Percentiles rank a stretch among this genome's conserved stretches.
phyloP scores from a whole-genome alignment of 371 early-diverging fungal species.

The Haplosporangium sp. region DNA sequence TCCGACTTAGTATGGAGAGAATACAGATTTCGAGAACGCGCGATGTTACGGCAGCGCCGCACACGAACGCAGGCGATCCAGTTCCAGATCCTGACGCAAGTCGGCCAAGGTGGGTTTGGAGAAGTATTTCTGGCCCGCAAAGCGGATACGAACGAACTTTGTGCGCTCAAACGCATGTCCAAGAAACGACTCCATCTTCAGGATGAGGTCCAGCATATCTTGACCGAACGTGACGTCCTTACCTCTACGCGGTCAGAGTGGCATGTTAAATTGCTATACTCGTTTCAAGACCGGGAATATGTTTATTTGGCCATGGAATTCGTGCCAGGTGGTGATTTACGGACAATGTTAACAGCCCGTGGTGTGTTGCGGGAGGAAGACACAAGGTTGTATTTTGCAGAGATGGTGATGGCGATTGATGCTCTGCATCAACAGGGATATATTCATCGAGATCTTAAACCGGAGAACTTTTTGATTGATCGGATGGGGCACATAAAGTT shows the following conservation, averaged over 20 bases:
- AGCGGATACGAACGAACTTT: conserved; percentile 76
- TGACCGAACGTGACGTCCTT: conserved; percentile 85
- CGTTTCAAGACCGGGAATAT: conserved; percentile 74
- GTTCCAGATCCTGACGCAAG: conserved; percentile 80
- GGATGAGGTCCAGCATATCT: conserved; percentile 76
- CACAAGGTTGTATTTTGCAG: conserved; percentile 76
- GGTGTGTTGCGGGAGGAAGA: conserved; percentile 67
- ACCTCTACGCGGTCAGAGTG: conserved; percentile 69
- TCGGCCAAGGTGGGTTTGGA: conserved; percentile 91
- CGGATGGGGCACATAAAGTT: conserved; percentile 78
- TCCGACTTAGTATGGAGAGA: conserved; percentile 62
- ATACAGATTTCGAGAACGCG: conserved; percentile 65
- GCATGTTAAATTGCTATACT: conserved; percentile 75
- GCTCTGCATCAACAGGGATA: conserved; percentile 70
- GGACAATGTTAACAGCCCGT: conserved; percentile 70
- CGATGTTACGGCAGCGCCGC: conserved; percentile 70
- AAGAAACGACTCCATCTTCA: conserved; percentile 77
- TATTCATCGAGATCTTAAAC: conserved; percentile 77
- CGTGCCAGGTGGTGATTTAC: conserved; percentile 83
- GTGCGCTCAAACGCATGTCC: conserved; percentile 87
- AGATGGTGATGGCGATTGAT: conserved; percentile 77
- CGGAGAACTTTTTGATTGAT: conserved; percentile 74
- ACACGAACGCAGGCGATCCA: conserved; percentile 69
- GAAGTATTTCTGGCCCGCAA: conserved; percentile 76
- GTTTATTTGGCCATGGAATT: conserved; percentile 83